Base-by-base conservation (phyloP, 2,329 filamentous ascomycete genomes). In the Claviceps maximensis region DNA sequence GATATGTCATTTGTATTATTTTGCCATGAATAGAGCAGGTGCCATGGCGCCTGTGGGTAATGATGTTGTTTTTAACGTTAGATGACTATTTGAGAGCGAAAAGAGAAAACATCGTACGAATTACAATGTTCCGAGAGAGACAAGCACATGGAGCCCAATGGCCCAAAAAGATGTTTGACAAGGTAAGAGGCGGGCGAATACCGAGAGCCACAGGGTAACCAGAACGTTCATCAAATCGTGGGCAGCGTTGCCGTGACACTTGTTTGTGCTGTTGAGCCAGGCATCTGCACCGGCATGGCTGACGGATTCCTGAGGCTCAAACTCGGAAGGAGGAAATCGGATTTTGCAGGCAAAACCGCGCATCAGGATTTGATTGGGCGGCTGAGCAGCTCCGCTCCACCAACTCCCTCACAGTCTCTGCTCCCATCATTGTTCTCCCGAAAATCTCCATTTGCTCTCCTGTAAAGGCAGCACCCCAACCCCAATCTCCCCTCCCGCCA, bases 401-500 rank as follows among this genome's bases (percentile, higher is more conserved):
- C 57, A 60, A 60, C 63, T 65, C 65, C 66, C 68, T 71, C 67
- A 68, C 66, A 68, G 67, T 67, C 63, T 69, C 67, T 71, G 66
- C 64, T 68, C 64, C 65, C 54, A 65, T 67, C 63, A 62, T 64
- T 63, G 63, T 66, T 65, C 67, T 69, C 62, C 65, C 65, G 63
- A 72, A 72, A 72, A 70, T 63, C 69, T 71, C 67, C 68, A 71
- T 69, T 68, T 69, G 67, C 65, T 69, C 64, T 69, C 62, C 66
- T 65, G 65, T 66, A 71, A 72, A 55, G 71, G 71, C 72, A 74
- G 69, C 70, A 71, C 67, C 68, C 66, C 69, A 69, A 68, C 69
- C 70, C 70, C 71, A 72, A 78, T 77, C 77, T 79, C 76, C 76
- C 73, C 78, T 79, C 77, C 69, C 70, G 66, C 69, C 79, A 80